Percentiles rank a stretch among this genome's conserved stretches.
These are phyloP conservation scores for Elongisporangium prolatum DNA, from an alignment of 352 stramenopile genomes.

Conservation along the genomic window DNA sequence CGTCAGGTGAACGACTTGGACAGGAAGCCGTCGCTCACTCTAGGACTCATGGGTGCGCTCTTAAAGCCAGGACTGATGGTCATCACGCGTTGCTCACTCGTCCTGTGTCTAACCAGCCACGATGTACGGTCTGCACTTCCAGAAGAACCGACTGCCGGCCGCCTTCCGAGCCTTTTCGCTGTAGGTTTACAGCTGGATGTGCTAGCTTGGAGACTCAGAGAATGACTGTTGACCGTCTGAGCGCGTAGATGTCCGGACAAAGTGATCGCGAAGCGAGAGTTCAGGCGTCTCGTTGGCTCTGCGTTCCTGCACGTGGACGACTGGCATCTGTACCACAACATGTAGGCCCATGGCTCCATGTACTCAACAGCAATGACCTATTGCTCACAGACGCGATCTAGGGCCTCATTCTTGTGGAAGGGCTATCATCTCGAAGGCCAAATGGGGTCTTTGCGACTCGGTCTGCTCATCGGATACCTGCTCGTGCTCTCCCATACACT, in stretches of 20 bases:
- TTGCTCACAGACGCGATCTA: slow-evolving; percentile 14
- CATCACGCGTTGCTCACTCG: not conserved
- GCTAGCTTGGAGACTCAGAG: not conserved
- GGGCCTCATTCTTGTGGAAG: slow-evolving; percentile 81
- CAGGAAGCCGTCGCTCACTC: slow-evolving; percentile 51
- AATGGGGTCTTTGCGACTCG: slow-evolving; percentile 49
- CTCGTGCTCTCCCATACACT: slow-evolving; percentile 60
- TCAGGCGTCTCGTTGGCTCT: slow-evolving; percentile 52
- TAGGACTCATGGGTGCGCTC: slow-evolving; percentile 31
- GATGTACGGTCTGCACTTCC: slow-evolving; percentile 60
- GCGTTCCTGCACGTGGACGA: slow-evolving; percentile 84
- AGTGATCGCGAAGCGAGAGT: slow-evolving; percentile 31
- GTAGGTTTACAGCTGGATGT: slow-evolving; percentile 16
- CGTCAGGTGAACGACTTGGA: slow-evolving; percentile 50
- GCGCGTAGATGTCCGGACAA: slow-evolving; percentile 64
- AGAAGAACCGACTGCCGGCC: slow-evolving; percentile 29
- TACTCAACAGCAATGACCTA: not conserved
- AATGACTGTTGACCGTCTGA: not conserved
- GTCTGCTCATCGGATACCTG: slow-evolving; percentile 38
- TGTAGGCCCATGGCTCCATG: slow-evolving; percentile 28
- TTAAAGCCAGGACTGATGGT: no score
- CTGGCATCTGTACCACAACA: slow-evolving; percentile 89
- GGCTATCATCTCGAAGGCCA: slow-evolving; percentile 68
- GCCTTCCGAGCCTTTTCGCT: slow-evolving; percentile 39
- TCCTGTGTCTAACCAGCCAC: slow-evolving; percentile 11